phyloP scores from a whole-genome alignment of 2,329 filamentous ascomycete species.

The Plenodomus biglobosus region DNA sequence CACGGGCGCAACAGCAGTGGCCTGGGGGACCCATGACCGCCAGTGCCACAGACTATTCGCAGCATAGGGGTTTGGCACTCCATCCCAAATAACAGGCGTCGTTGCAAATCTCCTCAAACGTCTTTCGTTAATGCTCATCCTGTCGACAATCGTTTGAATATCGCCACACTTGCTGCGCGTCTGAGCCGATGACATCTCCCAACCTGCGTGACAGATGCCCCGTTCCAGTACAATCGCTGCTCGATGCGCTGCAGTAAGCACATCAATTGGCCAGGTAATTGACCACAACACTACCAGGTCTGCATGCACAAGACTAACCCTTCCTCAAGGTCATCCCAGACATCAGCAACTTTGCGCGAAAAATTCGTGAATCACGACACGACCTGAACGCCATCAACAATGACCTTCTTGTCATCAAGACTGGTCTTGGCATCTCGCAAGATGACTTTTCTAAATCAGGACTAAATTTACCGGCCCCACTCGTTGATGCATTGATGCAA shows the following conservation, averaged over 20 bases:
- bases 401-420: slow-evolving; percentile 37
- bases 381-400: slow-evolving; percentile 37
- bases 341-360: slow-evolving; percentile 34
- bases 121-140: not conserved
- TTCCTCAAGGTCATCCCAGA: slow-evolving; percentile 31
- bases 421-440: slow-evolving; percentile 34
- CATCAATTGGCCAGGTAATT: slow-evolving; percentile 33
- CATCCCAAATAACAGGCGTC: not conserved
- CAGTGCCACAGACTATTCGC: slow-evolving; percentile 1
- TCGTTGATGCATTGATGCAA: slow-evolving; percentile 32
- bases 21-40: slow-evolving; percentile 1
- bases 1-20: slow-evolving; percentile 4
- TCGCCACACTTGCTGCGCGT: not conserved
- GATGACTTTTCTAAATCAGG: slow-evolving; percentile 32
- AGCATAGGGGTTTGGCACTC: slow-evolving; percentile 10
- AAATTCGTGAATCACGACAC: slow-evolving; percentile 34
- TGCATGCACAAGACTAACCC: slow-evolving; percentile 13
- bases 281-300: slow-evolving; percentile 7
- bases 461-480: slow-evolving; percentile 20
- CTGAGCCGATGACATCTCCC: slow-evolving; percentile 1
- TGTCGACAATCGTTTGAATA: not conserved
- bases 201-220: slow-evolving; percentile 21
- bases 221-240: slow-evolving; percentile 34
- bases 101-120: not conserved
- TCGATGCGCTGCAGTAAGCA: slow-evolving; percentile 37